Conservation (phyloP, 139 green algal genomes). For the Chlamydomonas eustigma region DNA sequence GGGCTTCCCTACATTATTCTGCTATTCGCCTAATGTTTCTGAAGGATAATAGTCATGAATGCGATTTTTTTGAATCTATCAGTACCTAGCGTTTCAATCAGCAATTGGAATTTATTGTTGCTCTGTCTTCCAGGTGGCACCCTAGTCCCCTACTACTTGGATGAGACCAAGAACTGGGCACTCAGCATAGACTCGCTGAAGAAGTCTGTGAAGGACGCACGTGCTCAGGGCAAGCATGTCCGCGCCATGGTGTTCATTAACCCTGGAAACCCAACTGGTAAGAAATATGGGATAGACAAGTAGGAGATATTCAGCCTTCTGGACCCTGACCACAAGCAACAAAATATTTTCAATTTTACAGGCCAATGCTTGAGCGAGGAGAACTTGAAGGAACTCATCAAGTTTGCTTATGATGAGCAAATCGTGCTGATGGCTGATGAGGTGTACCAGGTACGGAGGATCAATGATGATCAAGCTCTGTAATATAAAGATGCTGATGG, state of each 20-base stretch:
- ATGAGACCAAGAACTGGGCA: conserved; percentile 63
- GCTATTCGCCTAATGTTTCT: too few relatives aligned
- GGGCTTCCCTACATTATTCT: too few relatives aligned
- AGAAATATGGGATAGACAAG: conserved; percentile 48
- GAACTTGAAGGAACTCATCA: conserved; percentile 68
- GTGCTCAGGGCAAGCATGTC: conserved; percentile 54
- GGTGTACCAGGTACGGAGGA: conserved; percentile 75
- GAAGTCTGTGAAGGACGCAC: conserved; percentile 37
- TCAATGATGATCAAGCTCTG: too few relatives aligned
- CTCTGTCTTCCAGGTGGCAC: conserved; percentile 43
- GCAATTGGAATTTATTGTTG: background rate
- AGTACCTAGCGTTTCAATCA: background rate
- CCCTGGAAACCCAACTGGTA: conserved; percentile 83
- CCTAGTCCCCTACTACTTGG: conserved; percentile 69
- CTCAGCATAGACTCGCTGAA: conserved; percentile 45
- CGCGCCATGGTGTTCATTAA: conserved; percentile 88
- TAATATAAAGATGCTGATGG: too few relatives aligned
- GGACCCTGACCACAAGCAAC: background rate
- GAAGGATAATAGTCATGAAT: too few relatives aligned
- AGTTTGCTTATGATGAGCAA: conserved; percentile 67
- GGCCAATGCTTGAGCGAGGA: conserved; percentile 43
- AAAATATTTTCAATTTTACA: background rate
- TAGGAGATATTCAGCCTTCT: background rate
- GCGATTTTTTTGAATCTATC: background rate
- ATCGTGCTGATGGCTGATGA: conserved; percentile 85